Percentiles rank a stretch among this genome's conserved stretches.
These are phyloP conservation scores for Tilletia horrida DNA, from an alignment of 1,284 basidiomycete genomes.

Conservation along the genomic window DNA sequence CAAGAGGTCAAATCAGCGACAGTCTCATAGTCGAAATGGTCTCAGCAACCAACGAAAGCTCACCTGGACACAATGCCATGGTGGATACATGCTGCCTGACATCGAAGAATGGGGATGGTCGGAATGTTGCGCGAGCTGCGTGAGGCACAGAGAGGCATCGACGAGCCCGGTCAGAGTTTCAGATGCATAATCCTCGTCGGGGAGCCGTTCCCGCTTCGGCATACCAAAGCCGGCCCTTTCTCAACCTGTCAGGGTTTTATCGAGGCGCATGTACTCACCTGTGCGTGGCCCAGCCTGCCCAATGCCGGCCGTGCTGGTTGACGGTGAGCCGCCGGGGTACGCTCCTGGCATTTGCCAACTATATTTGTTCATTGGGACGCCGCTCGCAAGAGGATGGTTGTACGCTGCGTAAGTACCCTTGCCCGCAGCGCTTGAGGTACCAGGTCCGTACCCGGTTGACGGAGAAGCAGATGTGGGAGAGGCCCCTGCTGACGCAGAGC, in stretches of 20 bases:
- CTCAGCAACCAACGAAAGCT: neutral
- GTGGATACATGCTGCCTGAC: slow-evolving; percentile 37
- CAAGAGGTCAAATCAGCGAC: neutral
- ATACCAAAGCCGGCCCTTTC: too few relatives aligned
- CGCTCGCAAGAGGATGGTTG: too few relatives aligned
- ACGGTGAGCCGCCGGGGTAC: neutral
- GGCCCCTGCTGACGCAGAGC: neutral
- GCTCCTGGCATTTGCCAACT: too few relatives aligned
- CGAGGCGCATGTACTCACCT: neutral
- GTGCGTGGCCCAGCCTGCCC: neutral
- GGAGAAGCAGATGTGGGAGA: too few relatives aligned
- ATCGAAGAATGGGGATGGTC: slow-evolving; percentile 46
- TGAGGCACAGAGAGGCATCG: neutral
- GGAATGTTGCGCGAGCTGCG: slow-evolving; percentile 24
- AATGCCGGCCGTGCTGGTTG: neutral
- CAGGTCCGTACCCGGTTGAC: too few relatives aligned
- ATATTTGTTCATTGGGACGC: neutral
- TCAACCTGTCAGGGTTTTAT: neutral
- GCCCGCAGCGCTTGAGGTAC: too few relatives aligned
- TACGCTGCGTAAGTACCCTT: too few relatives aligned
- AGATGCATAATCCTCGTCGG: too few relatives aligned
- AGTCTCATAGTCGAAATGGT: neutral
- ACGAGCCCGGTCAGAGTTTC: neutral
- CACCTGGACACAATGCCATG: slow-evolving; percentile 17
- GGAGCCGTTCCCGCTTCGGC: too few relatives aligned